These are phyloP conservation scores for Pyrrhoderma noxium DNA, from an alignment of 1,284 basidiomycete species.

Conservation along the genomic window DNA sequence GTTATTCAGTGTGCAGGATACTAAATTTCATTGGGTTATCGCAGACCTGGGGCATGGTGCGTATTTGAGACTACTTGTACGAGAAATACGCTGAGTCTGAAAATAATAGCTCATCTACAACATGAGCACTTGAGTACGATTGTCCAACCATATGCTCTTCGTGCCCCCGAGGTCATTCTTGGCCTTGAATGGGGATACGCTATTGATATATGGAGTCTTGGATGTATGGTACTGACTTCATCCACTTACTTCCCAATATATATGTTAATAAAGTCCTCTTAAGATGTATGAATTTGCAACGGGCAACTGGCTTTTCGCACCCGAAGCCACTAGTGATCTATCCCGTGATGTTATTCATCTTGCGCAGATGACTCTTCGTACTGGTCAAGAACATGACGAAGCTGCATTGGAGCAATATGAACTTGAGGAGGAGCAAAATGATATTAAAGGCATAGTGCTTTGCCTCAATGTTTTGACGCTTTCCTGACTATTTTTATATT, in stretches of 20 bases:
- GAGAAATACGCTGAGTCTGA: not conserved
- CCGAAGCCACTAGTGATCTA: conserved; percentile 20
- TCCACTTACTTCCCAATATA: not conserved
- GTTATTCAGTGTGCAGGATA: not conserved
- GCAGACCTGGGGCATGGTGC: conserved; percentile 10
- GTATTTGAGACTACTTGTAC: not conserved
- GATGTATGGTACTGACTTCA: conserved; percentile 26
- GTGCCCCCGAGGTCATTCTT: conserved; percentile 32
- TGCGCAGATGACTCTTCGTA: conserved; percentile 22
- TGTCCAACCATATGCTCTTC: conserved; percentile 29
- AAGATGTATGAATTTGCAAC: conserved; percentile 8
- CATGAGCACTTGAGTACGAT: conserved; percentile 17
- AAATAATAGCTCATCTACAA: conserved; percentile 16
- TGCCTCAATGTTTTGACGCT: not conserved
- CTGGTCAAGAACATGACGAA: conserved; percentile 20
- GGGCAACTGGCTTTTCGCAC: conserved; percentile 2
- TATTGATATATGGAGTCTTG: conserved; percentile 34
- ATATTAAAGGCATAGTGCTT: not conserved
- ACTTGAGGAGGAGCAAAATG: not conserved
- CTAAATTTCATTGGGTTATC: not conserved
- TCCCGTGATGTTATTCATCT: conserved; percentile 24
- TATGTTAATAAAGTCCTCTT: not conserved
- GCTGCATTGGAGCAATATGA: conserved; percentile 1
- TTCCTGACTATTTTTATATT: not conserved
- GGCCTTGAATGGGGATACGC: conserved; percentile 26